Conservation (phyloP, 306 rosid genomes). For the Castanea mollissima region DNA sequence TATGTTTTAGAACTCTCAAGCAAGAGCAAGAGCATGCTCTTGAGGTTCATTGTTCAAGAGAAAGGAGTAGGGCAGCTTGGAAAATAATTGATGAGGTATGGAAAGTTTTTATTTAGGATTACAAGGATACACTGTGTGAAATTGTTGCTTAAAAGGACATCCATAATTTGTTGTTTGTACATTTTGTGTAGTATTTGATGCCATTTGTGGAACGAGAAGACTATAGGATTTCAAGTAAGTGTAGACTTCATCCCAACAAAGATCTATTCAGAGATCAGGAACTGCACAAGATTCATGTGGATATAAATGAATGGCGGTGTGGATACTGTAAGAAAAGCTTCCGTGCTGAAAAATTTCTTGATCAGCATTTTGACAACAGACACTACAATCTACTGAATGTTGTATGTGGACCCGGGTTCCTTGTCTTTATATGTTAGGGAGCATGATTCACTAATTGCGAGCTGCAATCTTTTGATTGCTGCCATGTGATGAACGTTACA, state of each 20-base stretch:
- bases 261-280: conserved; percentile 92
- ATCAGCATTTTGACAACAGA: conserved; percentile 89
- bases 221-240: conserved; percentile 59
- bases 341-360: conserved; percentile 82
- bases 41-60: conserved; percentile 86
- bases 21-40: conserved; percentile 48
- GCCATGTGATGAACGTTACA: not conserved
- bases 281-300: conserved; percentile 70
- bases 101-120: conserved; percentile 2
- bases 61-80: conserved; percentile 82
- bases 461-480: conserved; percentile 7
- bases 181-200: conserved; percentile 65
- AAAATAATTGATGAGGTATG: conserved; percentile 67
- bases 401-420: conserved; percentile 52
- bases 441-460: conserved; percentile 15
- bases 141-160: conserved; percentile 18
- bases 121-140: conserved; percentile 1
- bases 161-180: conserved; percentile 20
- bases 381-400: conserved; percentile 83
- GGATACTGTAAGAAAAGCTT: conserved; percentile 96
- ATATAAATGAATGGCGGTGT: conserved; percentile 82
- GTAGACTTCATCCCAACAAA: conserved; percentile 76
- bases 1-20: conserved; percentile 35
- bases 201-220: conserved; percentile 75
- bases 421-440: conserved; percentile 27